Base-by-base conservation (phyloP, 2,329 filamentous ascomycete genomes). In the Pseudophaeomoniella oleicola region DNA sequence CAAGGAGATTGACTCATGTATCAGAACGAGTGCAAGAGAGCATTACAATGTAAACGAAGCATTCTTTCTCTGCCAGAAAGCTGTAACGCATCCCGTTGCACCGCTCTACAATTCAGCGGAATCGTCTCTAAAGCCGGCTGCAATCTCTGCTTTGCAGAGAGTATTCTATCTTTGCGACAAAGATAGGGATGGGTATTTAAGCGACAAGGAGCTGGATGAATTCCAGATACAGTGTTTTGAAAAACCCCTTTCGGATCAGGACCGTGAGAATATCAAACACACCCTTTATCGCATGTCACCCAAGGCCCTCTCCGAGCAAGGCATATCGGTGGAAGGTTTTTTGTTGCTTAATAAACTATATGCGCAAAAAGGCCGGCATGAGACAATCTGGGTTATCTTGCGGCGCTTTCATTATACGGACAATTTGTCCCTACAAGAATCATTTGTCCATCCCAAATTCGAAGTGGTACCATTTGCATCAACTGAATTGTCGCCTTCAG, bases 51-150 rank as follows among this genome's bases (percentile, higher is more conserved):
- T 94, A 55, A 93, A 94, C 55, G 87, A 88, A 57, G 85, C 88
- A 41, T 96, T 98, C 63, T 96, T 94, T 52, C 75, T 98, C 11
- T 98, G 90, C 57, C 90, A 98, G 58, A 96, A 96, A 54, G 90
- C 90, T 13, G 88, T 98, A 48, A 94, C 87, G 2, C 87, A 96
- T 56, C 90, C 90, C 1, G 93, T 98, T 46, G 88, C 90, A 1
- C 90, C 90, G 4, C 71, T 98, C 4, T 98, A 93, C 55, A 90
- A 98, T 58, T 87, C 92, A 41, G 98, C 96, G 59, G 90, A 98
- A 59, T 76, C 67, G 1, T 72, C 75, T 39, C 64, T 98, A 36
- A 98, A 98, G 60, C 87, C 87, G 0, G 81, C 82, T 1, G 90
- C 88, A 22, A 73, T 92, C 9, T 81, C 82, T 30, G 90, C 90